Percentiles rank a stretch among this genome's conserved stretches.
phyloP scores from a whole-genome alignment of 257 asterid species.

The Handroanthus guayacan region DNA sequence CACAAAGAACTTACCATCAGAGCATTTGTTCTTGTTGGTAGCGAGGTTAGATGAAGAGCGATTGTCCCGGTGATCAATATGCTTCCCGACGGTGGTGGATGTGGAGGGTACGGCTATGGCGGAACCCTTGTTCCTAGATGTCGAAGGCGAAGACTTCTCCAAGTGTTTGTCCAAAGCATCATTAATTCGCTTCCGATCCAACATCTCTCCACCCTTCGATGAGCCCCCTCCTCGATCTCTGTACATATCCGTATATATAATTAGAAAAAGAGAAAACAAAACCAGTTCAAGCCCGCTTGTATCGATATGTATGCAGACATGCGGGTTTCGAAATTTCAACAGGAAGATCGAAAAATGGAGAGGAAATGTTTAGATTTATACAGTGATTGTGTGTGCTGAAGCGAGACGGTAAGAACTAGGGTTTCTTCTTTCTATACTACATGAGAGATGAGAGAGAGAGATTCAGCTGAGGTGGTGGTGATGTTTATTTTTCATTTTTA shows the following conservation, averaged over 20 bases:
- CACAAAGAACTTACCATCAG: slow-evolving; percentile 45
- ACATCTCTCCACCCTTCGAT: slow-evolving; percentile 57
- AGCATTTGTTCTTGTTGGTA: slow-evolving; percentile 46
- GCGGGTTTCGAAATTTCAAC: neutral
- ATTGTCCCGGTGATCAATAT: slow-evolving; percentile 48
- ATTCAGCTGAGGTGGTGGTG: slow-evolving; percentile 38
- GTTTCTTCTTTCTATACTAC: slow-evolving; percentile 36
- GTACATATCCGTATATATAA: slow-evolving; percentile 43
- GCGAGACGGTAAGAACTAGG: slow-evolving; percentile 48
- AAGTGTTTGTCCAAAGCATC: slow-evolving; percentile 61
- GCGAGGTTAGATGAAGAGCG: slow-evolving; percentile 47
- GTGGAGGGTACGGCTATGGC: slow-evolving; percentile 50
- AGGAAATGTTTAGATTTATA: slow-evolving; percentile 32
- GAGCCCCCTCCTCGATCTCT: slow-evolving; percentile 64
- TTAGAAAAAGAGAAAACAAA: slow-evolving; percentile 9
- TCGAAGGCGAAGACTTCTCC: slow-evolving; percentile 65
- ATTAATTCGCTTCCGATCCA: slow-evolving; percentile 71
- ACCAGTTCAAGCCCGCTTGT: neutral
- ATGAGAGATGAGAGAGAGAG: slow-evolving; percentile 17
- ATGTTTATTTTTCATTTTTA: slow-evolving; percentile 25
- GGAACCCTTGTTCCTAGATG: slow-evolving; percentile 53
- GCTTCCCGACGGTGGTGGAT: slow-evolving; percentile 48
- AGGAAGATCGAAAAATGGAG: slow-evolving; percentile 21
- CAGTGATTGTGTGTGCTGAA: slow-evolving; percentile 21
- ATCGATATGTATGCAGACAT: neutral